Base-by-base conservation (phyloP, 2,329 filamentous ascomycete genomes). In the Phaeosphaeriaceae sp. region DNA sequence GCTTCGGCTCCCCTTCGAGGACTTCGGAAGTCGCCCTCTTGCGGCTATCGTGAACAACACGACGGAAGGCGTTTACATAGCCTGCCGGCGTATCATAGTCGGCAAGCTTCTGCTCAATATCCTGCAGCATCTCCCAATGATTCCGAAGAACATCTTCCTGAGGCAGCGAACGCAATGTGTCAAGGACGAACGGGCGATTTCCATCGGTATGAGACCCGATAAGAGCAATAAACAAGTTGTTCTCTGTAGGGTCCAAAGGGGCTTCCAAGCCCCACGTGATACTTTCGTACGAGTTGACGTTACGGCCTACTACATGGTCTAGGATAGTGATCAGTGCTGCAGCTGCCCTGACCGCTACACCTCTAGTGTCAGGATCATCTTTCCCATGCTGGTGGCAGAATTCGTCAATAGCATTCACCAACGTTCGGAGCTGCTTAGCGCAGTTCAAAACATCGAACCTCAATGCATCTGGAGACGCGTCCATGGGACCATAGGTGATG, bases 261-360 rank as follows among this genome's bases (percentile, higher is more conserved):
- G 55, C 54, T 26, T 67, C 60, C 28, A 59, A 57, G 2, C 56
- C 63, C 69, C 66, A 72, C 2, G 64, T 58, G 28, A 63, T 68
- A 28, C 58, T 43, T 29, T 57, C 62, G 44, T 73, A 73, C 6
- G 66, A 63, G 43, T 74, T 61, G 26, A 56, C 51, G 39, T 74
- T 70, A 35, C 70, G 64, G 15, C 63, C 52, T 2, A 63, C 60
- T 23, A 74, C 71, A 2, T 59, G 58, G 23, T 70, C 64, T 11
- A 74, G 58, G 23, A 74, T 71, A 4, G 43, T 62, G 20, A 74
- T 52, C 12, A 74, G 52, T 9, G 67, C 58, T 28, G 61, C 63
- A 7, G 63, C 66, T n/a, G 69, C 63, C 7, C 58, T 52, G 18
- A 63, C 58, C 11, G 61, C 63, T 9, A 68, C 47, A 6, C 59